Evolutionary conservation across 495 filamentous ascomycete genomes (phyloP), one percentile per base, ranked within the genome.

Genomic region (Hypoxylon rickii): DNA sequence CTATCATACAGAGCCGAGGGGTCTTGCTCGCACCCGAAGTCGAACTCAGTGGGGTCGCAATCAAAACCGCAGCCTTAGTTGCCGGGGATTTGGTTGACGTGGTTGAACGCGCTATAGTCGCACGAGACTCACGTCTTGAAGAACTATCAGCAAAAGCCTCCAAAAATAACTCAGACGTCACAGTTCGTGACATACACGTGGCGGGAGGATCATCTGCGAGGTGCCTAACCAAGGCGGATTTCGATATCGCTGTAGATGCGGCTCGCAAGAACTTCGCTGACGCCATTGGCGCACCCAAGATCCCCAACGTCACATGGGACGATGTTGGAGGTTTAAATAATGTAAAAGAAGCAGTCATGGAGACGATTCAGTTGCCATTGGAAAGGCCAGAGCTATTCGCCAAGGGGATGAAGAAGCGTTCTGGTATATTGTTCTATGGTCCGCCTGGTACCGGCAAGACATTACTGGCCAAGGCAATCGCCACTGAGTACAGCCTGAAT

Each of bases 341-440:
- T 61, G 92, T 97, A 66, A 97, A 97, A 76, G 89, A 93, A 59
- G 92, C 95, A 42, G 86, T 99, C 45, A 87, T 91, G 70, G 94
- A 99, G 67, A 99, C 94, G 0, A 97, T 99, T 45, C 92, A 96
- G 64, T 79, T 97, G 22, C 94, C 94, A 0, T 83, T 97, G 5
- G 88, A 96, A 58, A 82, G 92, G 7, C 95, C 94, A 3, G 95
- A 97, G 66, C 78, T 99, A 3, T 99, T 99, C 65, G 92, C 92
- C 26, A 93, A 92, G 74, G 95, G 95, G 38, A 95, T 99, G 91
- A 97, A 97, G 80, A 97, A 97, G 74, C 89, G 94, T 32, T 94
- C 89, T 51, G 94, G 94, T 64, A 97, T 99, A 55, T 75, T 99
- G 52, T 97, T 99, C 77, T 97, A 99, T 64, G 94, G 94, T 0